phyloP scores from a whole-genome alignment of 306 rosid genomes.

The Lathyrus oleraceus region DNA sequence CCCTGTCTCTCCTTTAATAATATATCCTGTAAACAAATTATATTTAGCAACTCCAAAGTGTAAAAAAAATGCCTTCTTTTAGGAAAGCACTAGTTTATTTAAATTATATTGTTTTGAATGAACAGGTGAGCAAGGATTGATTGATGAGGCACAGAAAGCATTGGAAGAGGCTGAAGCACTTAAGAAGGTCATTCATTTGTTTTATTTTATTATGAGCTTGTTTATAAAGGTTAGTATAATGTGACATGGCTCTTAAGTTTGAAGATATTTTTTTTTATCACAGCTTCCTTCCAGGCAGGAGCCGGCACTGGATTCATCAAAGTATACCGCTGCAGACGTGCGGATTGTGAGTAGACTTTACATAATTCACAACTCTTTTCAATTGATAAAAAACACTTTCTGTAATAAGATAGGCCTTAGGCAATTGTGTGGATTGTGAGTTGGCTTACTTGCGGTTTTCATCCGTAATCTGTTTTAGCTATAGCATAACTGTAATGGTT shows the following conservation, averaged over 20 bases:
- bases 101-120: slow-evolving; percentile 37
- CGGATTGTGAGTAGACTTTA: slow-evolving; percentile 79
- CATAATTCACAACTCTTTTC: slow-evolving; percentile 2
- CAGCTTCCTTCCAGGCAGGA: slow-evolving; percentile 94
- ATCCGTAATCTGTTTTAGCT: background rate
- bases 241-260: slow-evolving; percentile 9
- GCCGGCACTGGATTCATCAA: slow-evolving; percentile 80
- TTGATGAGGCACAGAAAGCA: slow-evolving; percentile 99
- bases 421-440: background rate
- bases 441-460: background rate
- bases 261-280: slow-evolving; percentile 28
- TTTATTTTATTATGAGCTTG: slow-evolving; percentile 29
- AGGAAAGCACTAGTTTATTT: background rate
- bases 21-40: background rate
- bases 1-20: background rate
- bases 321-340: slow-evolving; percentile 95
- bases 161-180: slow-evolving; percentile 99
- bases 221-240: background rate
- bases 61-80: background rate
- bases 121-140: slow-evolving; percentile 97
- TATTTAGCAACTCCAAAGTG: slow-evolving; percentile 20
- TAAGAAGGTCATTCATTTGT: slow-evolving; percentile 65
- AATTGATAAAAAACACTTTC: background rate
- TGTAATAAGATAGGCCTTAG: background rate
- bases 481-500: slow-evolving; percentile 16